phyloP scores from a whole-genome alignment of 495 filamentous ascomycete genomes.

The Cetradonia linearis region DNA sequence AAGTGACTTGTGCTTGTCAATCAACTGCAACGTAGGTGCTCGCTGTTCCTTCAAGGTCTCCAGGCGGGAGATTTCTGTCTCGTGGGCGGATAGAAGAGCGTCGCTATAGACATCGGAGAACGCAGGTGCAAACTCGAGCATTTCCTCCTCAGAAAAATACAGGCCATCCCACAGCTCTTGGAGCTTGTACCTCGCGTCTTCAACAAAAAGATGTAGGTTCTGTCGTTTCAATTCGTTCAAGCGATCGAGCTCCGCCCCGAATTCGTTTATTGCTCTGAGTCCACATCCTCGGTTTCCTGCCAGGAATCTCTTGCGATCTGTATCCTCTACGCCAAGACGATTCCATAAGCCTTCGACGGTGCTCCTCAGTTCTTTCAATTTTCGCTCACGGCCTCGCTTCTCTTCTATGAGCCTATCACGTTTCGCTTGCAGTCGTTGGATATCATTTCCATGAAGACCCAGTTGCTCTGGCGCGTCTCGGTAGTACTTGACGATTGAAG shows the following conservation, averaged over 20 bases:
- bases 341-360: constrained; percentile 81
- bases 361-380: constrained; percentile 61
- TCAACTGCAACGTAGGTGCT: constrained; percentile 65
- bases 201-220: constrained; percentile 89
- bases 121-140: constrained; percentile 91
- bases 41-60: constrained; percentile 81
- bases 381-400: constrained; percentile 75
- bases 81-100: constrained; percentile 78
- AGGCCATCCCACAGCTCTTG: constrained; percentile 91
- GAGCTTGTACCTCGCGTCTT: constrained; percentile 79
- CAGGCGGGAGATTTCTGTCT: constrained; percentile 74
- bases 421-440: constrained; percentile 58
- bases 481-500: constrained; percentile 73
- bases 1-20: constrained; percentile 75
- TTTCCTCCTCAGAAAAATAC: constrained; percentile 94
- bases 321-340: constrained; percentile 70
- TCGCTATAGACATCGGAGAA: constrained; percentile 78
- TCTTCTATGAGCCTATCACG: constrained; percentile 86
- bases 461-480: constrained; percentile 86
- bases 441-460: constrained; percentile 77
- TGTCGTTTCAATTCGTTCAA: constrained; percentile 89
- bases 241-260: constrained; percentile 75
- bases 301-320: constrained; percentile 74
- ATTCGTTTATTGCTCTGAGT: constrained; percentile 81
- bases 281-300: constrained; percentile 65